Conservation (phyloP, 148 eudicot species). For the Rhododendron simsii region DNA sequence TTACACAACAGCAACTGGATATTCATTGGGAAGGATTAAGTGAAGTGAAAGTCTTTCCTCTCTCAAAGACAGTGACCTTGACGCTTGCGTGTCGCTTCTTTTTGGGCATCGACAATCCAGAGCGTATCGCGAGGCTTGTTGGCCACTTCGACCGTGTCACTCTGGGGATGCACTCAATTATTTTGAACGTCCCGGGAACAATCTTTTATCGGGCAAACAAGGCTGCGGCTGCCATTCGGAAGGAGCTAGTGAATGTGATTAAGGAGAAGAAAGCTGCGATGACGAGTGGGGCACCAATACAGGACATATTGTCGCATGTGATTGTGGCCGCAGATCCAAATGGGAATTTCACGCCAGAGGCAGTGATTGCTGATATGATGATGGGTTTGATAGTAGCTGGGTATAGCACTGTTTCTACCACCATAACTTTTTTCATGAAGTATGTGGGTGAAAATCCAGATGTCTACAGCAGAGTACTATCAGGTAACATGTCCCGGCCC, state of each 20-base stretch:
- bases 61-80: conserved; percentile 14
- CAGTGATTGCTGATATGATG: conserved; percentile 10
- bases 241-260: conserved; percentile 15
- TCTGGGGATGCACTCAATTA: conserved; percentile 11
- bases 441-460: too few species aligned
- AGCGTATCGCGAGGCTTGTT: conserved; percentile 13
- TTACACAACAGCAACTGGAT: not conserved
- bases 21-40: not conserved
- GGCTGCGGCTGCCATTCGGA: conserved; percentile 3
- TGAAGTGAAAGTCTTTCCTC: not conserved
- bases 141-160: conserved; percentile 10
- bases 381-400: conserved; percentile 8
- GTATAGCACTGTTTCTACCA: not conserved
- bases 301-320: conserved; percentile 12
- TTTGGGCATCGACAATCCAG: conserved; percentile 15
- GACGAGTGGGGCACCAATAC: conserved; percentile 4
- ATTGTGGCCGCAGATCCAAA: not conserved
- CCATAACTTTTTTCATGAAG: too few species aligned
- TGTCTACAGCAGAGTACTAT: too few species aligned
- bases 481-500: too few species aligned
- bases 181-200: conserved; percentile 9
- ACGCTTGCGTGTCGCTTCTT: conserved; percentile 13
- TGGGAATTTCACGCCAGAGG: conserved; percentile 3
- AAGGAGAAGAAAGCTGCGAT: conserved; percentile 13
- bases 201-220: conserved; percentile 11